phyloP scores from a whole-genome alignment of 139 green algal genomes.

The Nannochloris sp. region DNA sequence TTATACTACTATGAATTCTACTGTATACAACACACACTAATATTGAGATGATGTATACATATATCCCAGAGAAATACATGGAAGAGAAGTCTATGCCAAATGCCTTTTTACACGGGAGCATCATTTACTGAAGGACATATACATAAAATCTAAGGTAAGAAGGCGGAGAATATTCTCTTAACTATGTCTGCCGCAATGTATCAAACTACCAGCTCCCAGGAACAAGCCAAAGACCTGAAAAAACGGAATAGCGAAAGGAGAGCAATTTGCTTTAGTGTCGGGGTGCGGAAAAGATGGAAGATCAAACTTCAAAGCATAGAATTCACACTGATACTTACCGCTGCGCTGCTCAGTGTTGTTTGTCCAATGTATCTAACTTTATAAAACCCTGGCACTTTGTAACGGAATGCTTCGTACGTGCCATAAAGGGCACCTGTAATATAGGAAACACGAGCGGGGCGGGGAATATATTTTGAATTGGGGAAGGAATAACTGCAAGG shows the following conservation, averaged over 20 bases:
- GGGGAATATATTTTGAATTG: too few species aligned
- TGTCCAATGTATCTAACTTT: slow-evolving; percentile 65
- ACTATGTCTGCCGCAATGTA: slow-evolving; percentile 43
- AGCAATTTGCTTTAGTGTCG: not conserved
- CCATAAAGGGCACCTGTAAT: slow-evolving; percentile 53
- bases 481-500: too few species aligned
- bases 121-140: too few species aligned
- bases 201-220: slow-evolving; percentile 47
- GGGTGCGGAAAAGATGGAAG: not conserved
- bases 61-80: too few species aligned
- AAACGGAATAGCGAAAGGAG: slow-evolving; percentile 3
- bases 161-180: too few species aligned
- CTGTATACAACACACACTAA: too few species aligned
- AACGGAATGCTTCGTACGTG: slow-evolving; percentile 58
- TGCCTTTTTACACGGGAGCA: too few species aligned
- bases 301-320: not conserved
- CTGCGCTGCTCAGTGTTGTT: slow-evolving; percentile 57
- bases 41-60: too few species aligned
- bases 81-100: too few species aligned
- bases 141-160: too few species aligned
- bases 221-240: slow-evolving; percentile 55
- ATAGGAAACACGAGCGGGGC: not conserved
- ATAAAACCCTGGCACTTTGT: slow-evolving; percentile 55
- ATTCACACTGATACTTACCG: slow-evolving; percentile 24
- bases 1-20: too few species aligned